Percentiles rank a stretch among this genome's conserved stretches.
These are phyloP conservation scores for Cladophialophora chaetospira DNA, from an alignment of 2,329 filamentous ascomycete genomes.

Conservation along the genomic window DNA sequence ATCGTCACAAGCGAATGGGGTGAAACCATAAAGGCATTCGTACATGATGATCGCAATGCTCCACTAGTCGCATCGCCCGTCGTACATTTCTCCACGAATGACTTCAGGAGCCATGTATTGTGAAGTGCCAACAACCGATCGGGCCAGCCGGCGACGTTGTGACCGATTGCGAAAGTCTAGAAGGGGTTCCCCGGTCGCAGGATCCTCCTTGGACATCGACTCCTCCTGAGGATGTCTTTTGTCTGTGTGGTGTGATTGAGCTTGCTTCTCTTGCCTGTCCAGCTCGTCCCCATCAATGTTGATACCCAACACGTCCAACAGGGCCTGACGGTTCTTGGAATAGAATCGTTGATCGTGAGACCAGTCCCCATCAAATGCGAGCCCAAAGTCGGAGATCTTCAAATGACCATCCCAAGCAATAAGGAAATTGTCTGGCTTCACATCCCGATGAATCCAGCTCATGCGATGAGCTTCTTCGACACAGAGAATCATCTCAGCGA, in stretches of 20 bases:
- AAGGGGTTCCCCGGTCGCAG: slow-evolving; percentile 50
- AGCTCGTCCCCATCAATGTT: slow-evolving; percentile 71
- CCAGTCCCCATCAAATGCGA: slow-evolving; percentile 96
- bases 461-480: slow-evolving; percentile 89
- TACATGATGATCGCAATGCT: slow-evolving; percentile 92
- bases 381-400: slow-evolving; percentile 94
- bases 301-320: slow-evolving; percentile 76
- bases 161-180: slow-evolving; percentile 70
- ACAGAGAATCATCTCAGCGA: slow-evolving; percentile 94
- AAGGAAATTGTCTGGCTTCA: slow-evolving; percentile 97
- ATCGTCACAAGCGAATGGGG: slow-evolving; percentile 82
- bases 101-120: slow-evolving; percentile 99
- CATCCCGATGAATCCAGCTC: slow-evolving; percentile 88
- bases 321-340: slow-evolving; percentile 75
- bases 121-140: slow-evolving; percentile 89
- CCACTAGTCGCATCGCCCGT: slow-evolving; percentile 96
- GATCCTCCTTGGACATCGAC: slow-evolving; percentile 14
- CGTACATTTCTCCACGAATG: slow-evolving; percentile 77
- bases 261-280: slow-evolving; percentile 61
- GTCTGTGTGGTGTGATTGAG: slow-evolving; percentile 3
- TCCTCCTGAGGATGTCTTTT: slow-evolving; percentile 10
- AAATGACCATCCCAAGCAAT: slow-evolving; percentile 85
- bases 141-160: slow-evolving; percentile 71
- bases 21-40: slow-evolving; percentile 90
- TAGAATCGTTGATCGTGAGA: slow-evolving; percentile 86